phyloP scores from a whole-genome alignment of 192 early-diverging fungal species.

The Lobosporangium transversale region DNA sequence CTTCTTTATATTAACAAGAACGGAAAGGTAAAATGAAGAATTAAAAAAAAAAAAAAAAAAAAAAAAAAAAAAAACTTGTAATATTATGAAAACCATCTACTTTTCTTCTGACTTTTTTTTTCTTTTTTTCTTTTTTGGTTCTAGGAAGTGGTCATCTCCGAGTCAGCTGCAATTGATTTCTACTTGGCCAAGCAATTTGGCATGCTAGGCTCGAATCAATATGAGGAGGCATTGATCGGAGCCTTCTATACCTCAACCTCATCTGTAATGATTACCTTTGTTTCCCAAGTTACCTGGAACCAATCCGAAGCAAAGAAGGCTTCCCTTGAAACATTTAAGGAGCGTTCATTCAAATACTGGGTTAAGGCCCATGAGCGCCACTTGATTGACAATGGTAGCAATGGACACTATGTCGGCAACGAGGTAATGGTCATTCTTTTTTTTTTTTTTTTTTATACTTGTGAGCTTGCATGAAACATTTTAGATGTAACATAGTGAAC shows the following conservation, averaged over 20 bases:
- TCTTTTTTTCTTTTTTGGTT: not conserved
- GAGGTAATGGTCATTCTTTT: no score
- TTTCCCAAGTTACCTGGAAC: not conserved
- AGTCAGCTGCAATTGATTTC: constrained; percentile 2
- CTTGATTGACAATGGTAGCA: constrained; percentile 19
- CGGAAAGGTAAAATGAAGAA: constrained; percentile 15
- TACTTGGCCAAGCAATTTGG: constrained; percentile 33
- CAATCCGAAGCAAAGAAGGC: not conserved
- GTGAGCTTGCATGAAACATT: not conserved
- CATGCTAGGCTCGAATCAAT: constrained; percentile 20
- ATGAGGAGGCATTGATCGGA: constrained; percentile 19
- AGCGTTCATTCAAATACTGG: not conserved
- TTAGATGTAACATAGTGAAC: not conserved
- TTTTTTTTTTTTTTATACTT: no score
- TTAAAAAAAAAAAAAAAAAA: no score
- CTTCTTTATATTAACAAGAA: constrained; percentile 16
- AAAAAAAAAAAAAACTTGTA: not conserved
- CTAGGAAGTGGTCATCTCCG: constrained; percentile 17
- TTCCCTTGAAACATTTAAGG: not conserved
- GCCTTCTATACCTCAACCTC: constrained; percentile 11
- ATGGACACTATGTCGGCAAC: constrained; percentile 26
- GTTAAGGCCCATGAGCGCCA: constrained; percentile 15
- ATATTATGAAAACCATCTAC: not conserved
- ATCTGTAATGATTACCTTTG: not conserved
- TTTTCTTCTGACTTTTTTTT: no score